phyloP scores from a whole-genome alignment of 768 basidiomycete genomes.

The Mycena galericulata region DNA sequence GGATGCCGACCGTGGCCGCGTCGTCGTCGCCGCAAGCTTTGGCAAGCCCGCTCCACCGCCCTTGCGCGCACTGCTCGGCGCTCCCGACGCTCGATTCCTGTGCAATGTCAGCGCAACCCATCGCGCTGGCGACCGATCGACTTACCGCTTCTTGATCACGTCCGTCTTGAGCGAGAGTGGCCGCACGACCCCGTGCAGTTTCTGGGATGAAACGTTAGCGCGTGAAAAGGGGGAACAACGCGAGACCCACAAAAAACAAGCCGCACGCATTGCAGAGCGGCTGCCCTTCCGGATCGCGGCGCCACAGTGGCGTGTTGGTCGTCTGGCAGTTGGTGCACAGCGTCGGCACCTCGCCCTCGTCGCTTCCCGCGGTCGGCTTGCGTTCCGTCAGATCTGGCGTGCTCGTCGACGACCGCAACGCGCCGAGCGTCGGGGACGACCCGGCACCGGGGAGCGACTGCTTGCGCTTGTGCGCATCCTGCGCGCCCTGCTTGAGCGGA shows the following conservation, averaged over 20 bases:
- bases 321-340: slow-evolving; percentile 96
- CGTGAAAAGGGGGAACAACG: slow-evolving; percentile 13
- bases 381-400: slow-evolving; percentile 70
- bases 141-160: slow-evolving; percentile 95
- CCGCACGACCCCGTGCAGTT: slow-evolving; percentile 95
- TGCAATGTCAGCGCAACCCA: not conserved
- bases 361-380: slow-evolving; percentile 57
- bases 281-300: slow-evolving; percentile 92
- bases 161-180: slow-evolving; percentile 97
- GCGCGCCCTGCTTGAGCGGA: slow-evolving; percentile 69
- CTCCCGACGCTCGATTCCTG: slow-evolving; percentile 87
- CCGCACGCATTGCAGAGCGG: slow-evolving; percentile 95
- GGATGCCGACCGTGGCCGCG: slow-evolving; percentile 81
- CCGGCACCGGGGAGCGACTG: slow-evolving; percentile 49
- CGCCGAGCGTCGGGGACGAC: slow-evolving; percentile 44
- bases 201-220: slow-evolving; percentile 60
- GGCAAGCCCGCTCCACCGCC: slow-evolving; percentile 66
- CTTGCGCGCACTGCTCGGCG: slow-evolving; percentile 78
- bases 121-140: slow-evolving; percentile 8
- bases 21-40: slow-evolving; percentile 82
- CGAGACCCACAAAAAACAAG: slow-evolving; percentile 83
- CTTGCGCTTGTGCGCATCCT: slow-evolving; percentile 66
- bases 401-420: slow-evolving; percentile 69
- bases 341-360: slow-evolving; percentile 82
- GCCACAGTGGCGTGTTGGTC: slow-evolving; percentile 94